Evolutionary conservation across 2,329 filamentous ascomycete genomes (phyloP).

Genomic region (Nakataea oryzae): DNA sequence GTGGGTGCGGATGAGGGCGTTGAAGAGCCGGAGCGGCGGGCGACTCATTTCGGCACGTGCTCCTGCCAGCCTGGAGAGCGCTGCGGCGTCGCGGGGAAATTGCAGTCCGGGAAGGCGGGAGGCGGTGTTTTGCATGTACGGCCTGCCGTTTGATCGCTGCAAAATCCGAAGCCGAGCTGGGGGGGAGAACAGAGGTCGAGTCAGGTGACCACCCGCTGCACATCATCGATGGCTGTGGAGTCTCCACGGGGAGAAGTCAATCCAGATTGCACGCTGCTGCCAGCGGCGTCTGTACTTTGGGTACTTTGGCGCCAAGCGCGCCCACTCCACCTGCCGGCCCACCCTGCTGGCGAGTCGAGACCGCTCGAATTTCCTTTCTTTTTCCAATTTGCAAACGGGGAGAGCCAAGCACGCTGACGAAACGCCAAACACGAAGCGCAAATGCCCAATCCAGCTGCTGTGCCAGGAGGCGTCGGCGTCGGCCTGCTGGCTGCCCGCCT

Average conservation of each 20-base stretch:
- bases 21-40: slow-evolving; percentile 14
- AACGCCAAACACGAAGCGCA: background rate
- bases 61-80: background rate
- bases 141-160: background rate
- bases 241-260: no score
- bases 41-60: background rate
- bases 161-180: background rate
- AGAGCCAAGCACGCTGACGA: background rate
- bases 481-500: no score
- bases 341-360: background rate
- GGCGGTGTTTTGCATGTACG: background rate
- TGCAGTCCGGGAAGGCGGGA: background rate
- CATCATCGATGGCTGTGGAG: no score
- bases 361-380: background rate
- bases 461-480: no score
- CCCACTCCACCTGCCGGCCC: background rate
- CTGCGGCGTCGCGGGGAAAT: background rate
- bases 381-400: background rate
- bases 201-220: background rate
- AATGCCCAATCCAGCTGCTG: background rate
- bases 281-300: background rate
- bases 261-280: background rate
- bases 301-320: background rate
- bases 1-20: slow-evolving; percentile 63
- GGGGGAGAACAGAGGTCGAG: background rate